Percentiles rank a stretch among this genome's conserved stretches.
Conservation (phyloP, 2,329 filamentous ascomycete species). For the Atkinsonella hypoxylon region DNA sequence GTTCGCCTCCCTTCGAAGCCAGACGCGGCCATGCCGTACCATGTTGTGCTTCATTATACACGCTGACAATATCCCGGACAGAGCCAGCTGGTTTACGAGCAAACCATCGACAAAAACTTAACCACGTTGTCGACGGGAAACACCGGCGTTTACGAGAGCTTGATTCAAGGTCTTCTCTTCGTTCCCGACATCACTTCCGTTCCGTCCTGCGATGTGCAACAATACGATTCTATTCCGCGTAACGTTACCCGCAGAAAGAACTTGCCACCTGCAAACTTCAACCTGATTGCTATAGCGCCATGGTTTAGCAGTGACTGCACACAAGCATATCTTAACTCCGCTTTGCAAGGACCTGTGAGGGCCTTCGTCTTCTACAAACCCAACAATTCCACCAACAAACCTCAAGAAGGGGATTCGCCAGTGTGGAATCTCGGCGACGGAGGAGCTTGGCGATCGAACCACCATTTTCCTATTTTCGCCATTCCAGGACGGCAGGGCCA, state of each 20-base stretch:
- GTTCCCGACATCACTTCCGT: conserved; percentile 55
- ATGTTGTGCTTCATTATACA: not conserved
- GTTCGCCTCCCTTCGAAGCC: conserved; percentile 25
- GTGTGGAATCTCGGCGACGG: conserved; percentile 62
- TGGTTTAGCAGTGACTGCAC: conserved; percentile 72
- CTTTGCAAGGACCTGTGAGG: conserved; percentile 45
- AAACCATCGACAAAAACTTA: conserved; percentile 44
- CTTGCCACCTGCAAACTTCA: conserved; percentile 57
- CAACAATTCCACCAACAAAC: conserved; percentile 42
- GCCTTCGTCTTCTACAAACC: conserved; percentile 54
- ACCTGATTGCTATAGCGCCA: conserved; percentile 70
- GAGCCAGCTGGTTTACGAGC: conserved; percentile 39
- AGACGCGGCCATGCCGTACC: not conserved
- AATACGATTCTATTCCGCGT: conserved; percentile 53
- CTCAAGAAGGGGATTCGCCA: conserved; percentile 51
- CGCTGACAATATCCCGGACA: conserved; percentile 10
- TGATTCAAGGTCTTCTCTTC: conserved; percentile 71
- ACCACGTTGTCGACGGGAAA: conserved; percentile 65
- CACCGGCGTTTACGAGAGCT: conserved; percentile 43
- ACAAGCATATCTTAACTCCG: conserved; percentile 54
- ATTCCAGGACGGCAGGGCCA: conserved; percentile 56
- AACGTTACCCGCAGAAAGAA: conserved; percentile 66
- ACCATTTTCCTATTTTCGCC: conserved; percentile 72
- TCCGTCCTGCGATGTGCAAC: conserved; percentile 51
- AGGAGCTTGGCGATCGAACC: conserved; percentile 58